Evolutionary conservation across 2,329 filamentous ascomycete genomes (phyloP).

Genomic region (Thielaviopsis euricoi): DNA sequence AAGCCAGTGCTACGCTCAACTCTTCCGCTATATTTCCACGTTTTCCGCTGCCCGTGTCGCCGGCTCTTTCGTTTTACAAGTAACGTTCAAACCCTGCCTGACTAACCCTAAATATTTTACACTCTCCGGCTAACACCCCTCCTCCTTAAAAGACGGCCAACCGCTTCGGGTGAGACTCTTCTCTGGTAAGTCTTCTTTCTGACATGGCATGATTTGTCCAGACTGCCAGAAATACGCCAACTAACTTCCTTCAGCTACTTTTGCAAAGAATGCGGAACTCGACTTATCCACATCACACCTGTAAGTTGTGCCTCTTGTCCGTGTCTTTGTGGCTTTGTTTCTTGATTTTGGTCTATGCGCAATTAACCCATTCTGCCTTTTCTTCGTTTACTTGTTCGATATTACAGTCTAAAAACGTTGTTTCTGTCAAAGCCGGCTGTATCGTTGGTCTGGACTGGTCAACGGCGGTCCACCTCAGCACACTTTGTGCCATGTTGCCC

Average conservation of each 20-base stretch:
- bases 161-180: slow-evolving; percentile 37
- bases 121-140: too few species aligned
- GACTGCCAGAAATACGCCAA: not conserved
- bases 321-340: not conserved
- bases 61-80: slow-evolving; percentile 37
- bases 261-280: slow-evolving; percentile 48
- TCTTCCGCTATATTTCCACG: slow-evolving; percentile 53
- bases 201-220: not conserved
- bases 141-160: slow-evolving; percentile 33
- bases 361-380: slow-evolving; percentile 11
- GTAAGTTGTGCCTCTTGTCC: slow-evolving; percentile 21
- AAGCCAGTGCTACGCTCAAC: slow-evolving; percentile 50
- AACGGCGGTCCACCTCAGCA: slow-evolving; percentile 50
- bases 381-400: not conserved
- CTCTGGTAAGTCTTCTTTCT: slow-evolving; percentile 31
- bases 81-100: slow-evolving; percentile 19
- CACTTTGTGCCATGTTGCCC: slow-evolving; percentile 48
- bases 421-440: slow-evolving; percentile 52
- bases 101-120: too few species aligned
- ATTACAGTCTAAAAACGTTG: slow-evolving; percentile 35
- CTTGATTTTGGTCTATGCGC: not conserved
- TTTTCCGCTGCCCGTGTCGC: slow-evolving; percentile 38
- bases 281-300: slow-evolving; percentile 44
- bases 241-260: slow-evolving; percentile 34
- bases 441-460: slow-evolving; percentile 46